Conservation (phyloP, 257 asterid species). For the Nemophila menziesii region DNA sequence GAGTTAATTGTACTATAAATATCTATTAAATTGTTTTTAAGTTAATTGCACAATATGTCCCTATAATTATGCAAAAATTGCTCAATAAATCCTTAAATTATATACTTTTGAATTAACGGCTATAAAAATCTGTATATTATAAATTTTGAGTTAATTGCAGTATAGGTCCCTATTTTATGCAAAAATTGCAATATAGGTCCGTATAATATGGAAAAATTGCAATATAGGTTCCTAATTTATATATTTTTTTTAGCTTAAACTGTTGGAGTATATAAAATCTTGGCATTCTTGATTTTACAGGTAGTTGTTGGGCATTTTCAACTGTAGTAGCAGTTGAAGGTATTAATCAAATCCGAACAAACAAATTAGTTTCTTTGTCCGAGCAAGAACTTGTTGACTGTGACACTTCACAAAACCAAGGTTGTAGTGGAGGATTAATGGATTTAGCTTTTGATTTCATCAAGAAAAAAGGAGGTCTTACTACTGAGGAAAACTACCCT, state of each 20-base stretch:
- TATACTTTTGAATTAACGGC: not conserved
- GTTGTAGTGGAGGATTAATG: conserved; percentile 89
- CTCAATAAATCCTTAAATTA: no score
- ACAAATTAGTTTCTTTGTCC: conserved; percentile 49
- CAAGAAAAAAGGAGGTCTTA: conserved; percentile 55
- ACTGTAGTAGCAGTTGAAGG: conserved; percentile 84
- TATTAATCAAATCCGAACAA: conserved; percentile 60
- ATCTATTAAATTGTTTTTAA: no score
- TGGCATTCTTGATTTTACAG: conserved; percentile 27
- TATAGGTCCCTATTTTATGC: no score
- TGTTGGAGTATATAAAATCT: no score
- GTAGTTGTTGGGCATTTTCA: conserved; percentile 97
- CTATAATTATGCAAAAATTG: no score
- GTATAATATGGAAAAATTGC: no score
- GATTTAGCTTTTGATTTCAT: conserved; percentile 66
- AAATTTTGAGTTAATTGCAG: no score
- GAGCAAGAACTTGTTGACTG: conserved; percentile 92
- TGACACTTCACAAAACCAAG: conserved; percentile 47
- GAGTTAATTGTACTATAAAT: no score
- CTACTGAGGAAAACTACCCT: conserved; percentile 62
- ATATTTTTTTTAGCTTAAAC: no score
- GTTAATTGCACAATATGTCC: no score
- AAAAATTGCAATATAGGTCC: no score
- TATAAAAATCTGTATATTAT: not conserved
- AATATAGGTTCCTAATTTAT: no score